Conservation (phyloP, 805 yeast species). For the Danielia oregonensis region DNA sequence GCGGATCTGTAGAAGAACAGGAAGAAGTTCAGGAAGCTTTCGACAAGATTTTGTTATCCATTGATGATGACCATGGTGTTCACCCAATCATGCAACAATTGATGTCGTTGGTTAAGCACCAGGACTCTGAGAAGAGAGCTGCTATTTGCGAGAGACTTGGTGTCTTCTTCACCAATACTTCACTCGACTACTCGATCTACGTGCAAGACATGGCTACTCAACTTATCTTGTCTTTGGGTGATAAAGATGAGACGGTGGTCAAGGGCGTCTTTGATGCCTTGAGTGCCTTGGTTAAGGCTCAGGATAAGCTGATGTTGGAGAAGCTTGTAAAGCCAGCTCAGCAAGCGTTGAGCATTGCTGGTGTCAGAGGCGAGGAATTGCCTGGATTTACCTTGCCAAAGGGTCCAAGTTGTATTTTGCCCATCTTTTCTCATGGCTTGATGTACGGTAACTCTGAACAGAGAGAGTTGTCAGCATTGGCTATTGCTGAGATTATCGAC, state of each 20-base stretch:
- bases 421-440: slow-evolving; percentile 89
- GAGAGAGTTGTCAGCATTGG: slow-evolving; percentile 83
- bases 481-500: slow-evolving; percentile 80
- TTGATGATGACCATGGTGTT: slow-evolving; percentile 71
- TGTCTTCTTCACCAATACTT: slow-evolving; percentile 61
- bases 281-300: slow-evolving; percentile 60
- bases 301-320: slow-evolving; percentile 74
- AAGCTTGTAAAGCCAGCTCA: slow-evolving; percentile 75
- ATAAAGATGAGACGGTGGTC: slow-evolving; percentile 59
- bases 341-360: slow-evolving; percentile 65
- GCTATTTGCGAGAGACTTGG: slow-evolving; percentile 66
- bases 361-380: slow-evolving; percentile 59
- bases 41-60: slow-evolving; percentile 67
- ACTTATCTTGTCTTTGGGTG: slow-evolving; percentile 70
- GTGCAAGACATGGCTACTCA: slow-evolving; percentile 71
- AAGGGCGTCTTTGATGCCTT: slow-evolving; percentile 63
- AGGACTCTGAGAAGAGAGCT: slow-evolving; percentile 60
- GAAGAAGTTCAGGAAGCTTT: slow-evolving; percentile 52
- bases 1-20: slow-evolving; percentile 35
- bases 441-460: slow-evolving; percentile 88
- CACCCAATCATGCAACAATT: slow-evolving; percentile 84
- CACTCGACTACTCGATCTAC: slow-evolving; percentile 68
- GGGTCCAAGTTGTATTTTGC: slow-evolving; percentile 85
- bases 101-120: slow-evolving; percentile 71
- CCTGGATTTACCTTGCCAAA: slow-evolving; percentile 73